A percentile compares a stretch with the other conserved stretches of the same genome.
Conservation (phyloP, 2,329 filamentous ascomycete species). For the Diaporthe citriasiana region DNA sequence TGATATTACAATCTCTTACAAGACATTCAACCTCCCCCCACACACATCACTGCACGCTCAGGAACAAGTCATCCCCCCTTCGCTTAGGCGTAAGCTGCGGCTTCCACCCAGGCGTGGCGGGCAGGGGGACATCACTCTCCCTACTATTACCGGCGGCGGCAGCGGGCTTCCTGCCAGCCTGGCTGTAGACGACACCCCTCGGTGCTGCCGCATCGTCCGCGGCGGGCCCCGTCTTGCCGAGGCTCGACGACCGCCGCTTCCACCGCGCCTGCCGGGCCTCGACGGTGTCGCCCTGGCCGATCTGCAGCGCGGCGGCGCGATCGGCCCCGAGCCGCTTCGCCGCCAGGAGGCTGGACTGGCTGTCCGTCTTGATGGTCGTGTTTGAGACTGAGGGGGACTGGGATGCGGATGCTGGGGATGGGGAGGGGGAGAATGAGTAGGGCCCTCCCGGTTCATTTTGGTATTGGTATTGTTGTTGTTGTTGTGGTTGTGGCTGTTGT, state of each 20-base stretch:
- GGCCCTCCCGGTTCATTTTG: constrained; percentile 4
- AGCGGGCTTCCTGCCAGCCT: neutral
- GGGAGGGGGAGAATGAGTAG: constrained; percentile 27
- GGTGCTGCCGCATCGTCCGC: constrained; percentile 21
- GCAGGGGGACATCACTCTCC: constrained; percentile 49
- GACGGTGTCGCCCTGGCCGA: constrained; percentile 47
- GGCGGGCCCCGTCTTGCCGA: constrained; percentile 41
- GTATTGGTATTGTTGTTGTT: neutral
- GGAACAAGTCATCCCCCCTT: constrained; percentile 74
- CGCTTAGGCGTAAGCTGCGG: constrained; percentile 77
- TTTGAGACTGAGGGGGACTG: constrained; percentile 24
- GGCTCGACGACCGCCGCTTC: constrained; percentile 43
- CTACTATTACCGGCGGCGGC: neutral
- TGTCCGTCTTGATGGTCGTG: constrained; percentile 41
- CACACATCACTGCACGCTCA: constrained; percentile 63
- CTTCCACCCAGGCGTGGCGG: constrained; percentile 70
- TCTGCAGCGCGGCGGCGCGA: constrained; percentile 62
- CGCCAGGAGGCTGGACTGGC: constrained; percentile 58
- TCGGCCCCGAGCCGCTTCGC: constrained; percentile 66
- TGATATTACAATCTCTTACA: constrained; percentile 6
- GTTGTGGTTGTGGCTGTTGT: neutral
- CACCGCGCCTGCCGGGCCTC: constrained; percentile 47
- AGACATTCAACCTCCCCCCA: neutral
- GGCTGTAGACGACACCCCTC: neutral
- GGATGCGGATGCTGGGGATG: constrained; percentile 21